Evolutionary conservation across 202 grass and related monocot species (phyloP).

Genomic region (Elaeis oleifera): DNA sequence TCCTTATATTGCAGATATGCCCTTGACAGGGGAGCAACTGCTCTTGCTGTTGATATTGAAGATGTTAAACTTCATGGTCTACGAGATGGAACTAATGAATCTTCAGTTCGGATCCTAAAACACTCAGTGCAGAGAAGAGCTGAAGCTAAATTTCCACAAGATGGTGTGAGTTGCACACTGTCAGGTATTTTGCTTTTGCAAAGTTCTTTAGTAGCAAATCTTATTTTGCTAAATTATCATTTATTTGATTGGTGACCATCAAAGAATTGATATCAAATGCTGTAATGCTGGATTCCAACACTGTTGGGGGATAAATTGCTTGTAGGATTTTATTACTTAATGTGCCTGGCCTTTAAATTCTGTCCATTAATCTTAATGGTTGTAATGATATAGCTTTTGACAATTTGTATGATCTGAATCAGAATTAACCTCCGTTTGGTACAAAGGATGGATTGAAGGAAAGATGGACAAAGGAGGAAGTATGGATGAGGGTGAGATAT

Average conservation of each 20-base stretch:
- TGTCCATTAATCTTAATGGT: no score
- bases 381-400: no score
- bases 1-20: constrained; percentile 82
- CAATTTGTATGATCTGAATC: no score
- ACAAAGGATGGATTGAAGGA: no score
- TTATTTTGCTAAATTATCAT: neutral
- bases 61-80: constrained; percentile 26
- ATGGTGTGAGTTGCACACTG: constrained; percentile 26
- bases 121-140: constrained; percentile 53
- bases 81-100: constrained; percentile 28
- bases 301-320: no score
- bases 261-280: neutral
- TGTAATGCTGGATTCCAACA: neutral
- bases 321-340: no score
- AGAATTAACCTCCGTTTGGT: no score
- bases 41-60: constrained; percentile 61
- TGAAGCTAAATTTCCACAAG: constrained; percentile 29
- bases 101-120: constrained; percentile 46
- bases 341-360: no score
- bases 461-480: no score
- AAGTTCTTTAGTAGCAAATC: neutral
- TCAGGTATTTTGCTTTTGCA: constrained; percentile 8
- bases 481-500: no score
- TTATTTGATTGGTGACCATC: neutral
- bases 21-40: constrained; percentile 63